These are phyloP conservation scores for Heliosperma pusillum DNA, from an alignment of 148 eudicot genomes.

Conservation along the genomic window DNA sequence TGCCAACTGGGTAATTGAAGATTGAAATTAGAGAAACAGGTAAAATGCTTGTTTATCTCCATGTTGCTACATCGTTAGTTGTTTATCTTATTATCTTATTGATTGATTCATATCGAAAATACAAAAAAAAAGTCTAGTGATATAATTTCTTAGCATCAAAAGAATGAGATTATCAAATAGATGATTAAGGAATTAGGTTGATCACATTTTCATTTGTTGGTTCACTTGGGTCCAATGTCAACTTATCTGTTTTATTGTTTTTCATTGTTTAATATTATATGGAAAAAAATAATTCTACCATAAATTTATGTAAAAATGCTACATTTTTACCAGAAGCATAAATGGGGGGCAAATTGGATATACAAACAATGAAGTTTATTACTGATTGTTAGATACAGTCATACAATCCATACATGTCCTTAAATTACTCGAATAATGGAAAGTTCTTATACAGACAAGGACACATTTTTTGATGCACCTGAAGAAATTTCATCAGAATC, in stretches of 20 bases:
- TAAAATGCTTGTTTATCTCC: neutral
- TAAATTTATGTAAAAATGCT: too few species aligned
- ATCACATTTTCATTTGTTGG: neutral
- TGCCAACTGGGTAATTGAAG: neutral
- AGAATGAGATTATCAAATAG: neutral
- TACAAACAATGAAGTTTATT: neutral
- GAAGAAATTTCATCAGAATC: constrained; percentile 50
- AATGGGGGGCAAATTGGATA: neutral
- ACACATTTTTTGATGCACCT: constrained; percentile 52
- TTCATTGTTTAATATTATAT: neutral
- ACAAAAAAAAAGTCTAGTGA: neutral
- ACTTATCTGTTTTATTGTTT: neutral
- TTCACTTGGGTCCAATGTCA: neutral
- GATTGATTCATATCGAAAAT: neutral
- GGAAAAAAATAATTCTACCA: too few species aligned
- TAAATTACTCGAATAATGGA: constrained; percentile 8
- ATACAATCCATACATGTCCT: neutral
- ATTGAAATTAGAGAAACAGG: neutral
- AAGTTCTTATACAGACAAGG: constrained; percentile 20
- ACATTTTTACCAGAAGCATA: too few species aligned
- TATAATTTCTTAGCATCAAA: neutral
- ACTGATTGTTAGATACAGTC: constrained; percentile 5
- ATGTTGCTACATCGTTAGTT: neutral
- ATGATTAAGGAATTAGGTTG: neutral
- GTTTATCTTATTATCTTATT: too few species aligned